phyloP scores from a whole-genome alignment of 768 basidiomycete genomes.

The Galerina sulciceps region DNA sequence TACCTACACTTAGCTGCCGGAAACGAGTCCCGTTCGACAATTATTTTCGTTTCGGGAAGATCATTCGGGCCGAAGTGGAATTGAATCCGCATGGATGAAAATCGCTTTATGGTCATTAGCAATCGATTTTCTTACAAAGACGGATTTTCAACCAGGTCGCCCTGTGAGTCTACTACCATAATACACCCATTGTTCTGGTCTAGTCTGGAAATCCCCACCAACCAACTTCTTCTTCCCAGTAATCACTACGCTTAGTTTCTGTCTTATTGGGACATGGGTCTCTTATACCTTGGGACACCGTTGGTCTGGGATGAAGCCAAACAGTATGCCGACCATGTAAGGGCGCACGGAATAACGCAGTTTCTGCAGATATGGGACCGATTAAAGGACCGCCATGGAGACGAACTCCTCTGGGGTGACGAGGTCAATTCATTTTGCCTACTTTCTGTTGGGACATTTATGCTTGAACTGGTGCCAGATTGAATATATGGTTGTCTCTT shows the following conservation, averaged over 20 bases:
- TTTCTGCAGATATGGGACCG: conserved; percentile 93
- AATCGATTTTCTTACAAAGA: conserved; percentile 31
- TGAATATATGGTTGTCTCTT: conserved; percentile 93
- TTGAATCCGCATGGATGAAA: conserved; percentile 16
- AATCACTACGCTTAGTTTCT: neutral
- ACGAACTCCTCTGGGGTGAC: conserved; percentile 96
- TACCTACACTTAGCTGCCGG: neutral
- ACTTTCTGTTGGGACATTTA: neutral
- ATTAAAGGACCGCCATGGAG: conserved; percentile 88
- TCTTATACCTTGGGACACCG: conserved; percentile 91
- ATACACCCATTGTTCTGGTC: conserved; percentile 1
- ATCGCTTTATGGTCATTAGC: conserved; percentile 18
- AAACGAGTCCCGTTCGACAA: neutral
- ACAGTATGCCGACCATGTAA: conserved; percentile 86
- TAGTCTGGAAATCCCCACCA: neutral
- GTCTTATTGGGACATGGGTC: conserved; percentile 66
- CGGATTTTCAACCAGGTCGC: conserved; percentile 10
- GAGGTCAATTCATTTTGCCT: conserved; percentile 68
- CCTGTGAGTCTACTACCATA: conserved; percentile 6
- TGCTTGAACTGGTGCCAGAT: conserved; percentile 44
- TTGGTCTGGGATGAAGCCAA: conserved; percentile 91
- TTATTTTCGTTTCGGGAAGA: conserved; percentile 4
- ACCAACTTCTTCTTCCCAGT: neutral
- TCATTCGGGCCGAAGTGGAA: conserved; percentile 23
- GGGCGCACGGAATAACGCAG: conserved; percentile 92